These are phyloP conservation scores for Populus alba DNA, from an alignment of 345 rosid genomes.

Conservation along the genomic window DNA sequence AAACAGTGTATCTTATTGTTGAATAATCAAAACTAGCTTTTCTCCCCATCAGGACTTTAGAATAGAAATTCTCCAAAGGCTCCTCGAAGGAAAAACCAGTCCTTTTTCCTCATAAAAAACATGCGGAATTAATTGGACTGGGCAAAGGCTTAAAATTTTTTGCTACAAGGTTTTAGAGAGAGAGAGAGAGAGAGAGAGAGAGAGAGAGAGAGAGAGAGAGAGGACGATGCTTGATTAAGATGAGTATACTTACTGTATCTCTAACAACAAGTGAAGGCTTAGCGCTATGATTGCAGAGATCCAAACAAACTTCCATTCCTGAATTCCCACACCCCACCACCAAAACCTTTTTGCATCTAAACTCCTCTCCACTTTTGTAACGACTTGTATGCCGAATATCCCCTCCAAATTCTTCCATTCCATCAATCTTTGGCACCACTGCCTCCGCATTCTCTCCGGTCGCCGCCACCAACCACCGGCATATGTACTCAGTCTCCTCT, in stretches of 20 bases:
- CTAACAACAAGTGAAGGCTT: constrained; percentile 49
- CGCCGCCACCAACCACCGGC: constrained; percentile 56
- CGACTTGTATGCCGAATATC: constrained; percentile 40
- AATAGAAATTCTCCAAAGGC: background rate
- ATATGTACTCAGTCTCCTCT: constrained; percentile 39
- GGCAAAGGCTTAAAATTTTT: background rate
- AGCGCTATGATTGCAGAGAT: constrained; percentile 47
- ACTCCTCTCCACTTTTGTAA: constrained; percentile 42
- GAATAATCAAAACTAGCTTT: background rate
- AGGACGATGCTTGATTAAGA: background rate
- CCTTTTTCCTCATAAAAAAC: background rate
- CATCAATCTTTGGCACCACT: constrained; percentile 46
- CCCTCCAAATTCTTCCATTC: constrained; percentile 38
- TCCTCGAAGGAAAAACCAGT: background rate
- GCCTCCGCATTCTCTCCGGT: constrained; percentile 56
- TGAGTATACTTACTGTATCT: constrained; percentile 29
- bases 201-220: background rate
- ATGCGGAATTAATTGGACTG: background rate
- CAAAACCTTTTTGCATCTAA: constrained; percentile 38
- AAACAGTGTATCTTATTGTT: background rate
- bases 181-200: background rate
- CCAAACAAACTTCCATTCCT: constrained; percentile 56
- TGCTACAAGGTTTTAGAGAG: background rate
- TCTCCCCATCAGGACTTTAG: background rate
- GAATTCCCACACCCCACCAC: constrained; percentile 64